Base-by-base conservation (phyloP, 139 green algal genomes). In the Chlamydomonas applanata region DNA sequence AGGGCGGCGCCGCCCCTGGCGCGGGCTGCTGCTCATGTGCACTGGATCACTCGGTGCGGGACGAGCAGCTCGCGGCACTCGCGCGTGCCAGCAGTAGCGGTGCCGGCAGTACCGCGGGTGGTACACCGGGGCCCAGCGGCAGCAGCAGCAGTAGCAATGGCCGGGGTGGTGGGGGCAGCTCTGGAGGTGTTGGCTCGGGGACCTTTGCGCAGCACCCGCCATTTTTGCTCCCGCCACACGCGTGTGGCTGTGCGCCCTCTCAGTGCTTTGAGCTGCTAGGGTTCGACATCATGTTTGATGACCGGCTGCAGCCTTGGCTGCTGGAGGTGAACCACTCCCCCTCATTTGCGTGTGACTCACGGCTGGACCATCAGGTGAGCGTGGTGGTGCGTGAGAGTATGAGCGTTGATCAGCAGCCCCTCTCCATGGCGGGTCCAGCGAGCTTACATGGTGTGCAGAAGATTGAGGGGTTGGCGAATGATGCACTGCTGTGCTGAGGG, bases 281-380 rank as follows among this genome's bases (percentile, higher is more conserved):
- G 3, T 89, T 84, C 13, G 90, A 94, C 60, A 82, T 94, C 32
- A 72, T 94, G 69, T 69, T 93, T 22, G 90, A 94, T 52, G 44
- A 52, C 2, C 84, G 76, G 22, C 79, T 87, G 52, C 57, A 77
- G 25, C 89, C 90, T 7, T 95, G 90, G 90, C 85, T 95, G 64
- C 63, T 95, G 1, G 90, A 95, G 82, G 87, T 95, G 56, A 96
- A 96, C 75, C 89, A 94, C 80, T 91, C 85, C 0, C 91, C 91
- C 22, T 91, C 84, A 45, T 89, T 96, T 34, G 71, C 69, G 9
- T 77, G 34, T 22, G 91, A 94, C 79, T 88, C 84, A 0, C 67
- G 73, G 5, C 82, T 91, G 14, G 90, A 92, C 69, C 46, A 81
- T 1, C 56, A 62, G 32, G 46, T 67, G 29, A 34, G 69, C 66